Evolutionary conservation across 257 asterid genomes (phyloP).

Genomic region (Solanum piurae): DNA sequence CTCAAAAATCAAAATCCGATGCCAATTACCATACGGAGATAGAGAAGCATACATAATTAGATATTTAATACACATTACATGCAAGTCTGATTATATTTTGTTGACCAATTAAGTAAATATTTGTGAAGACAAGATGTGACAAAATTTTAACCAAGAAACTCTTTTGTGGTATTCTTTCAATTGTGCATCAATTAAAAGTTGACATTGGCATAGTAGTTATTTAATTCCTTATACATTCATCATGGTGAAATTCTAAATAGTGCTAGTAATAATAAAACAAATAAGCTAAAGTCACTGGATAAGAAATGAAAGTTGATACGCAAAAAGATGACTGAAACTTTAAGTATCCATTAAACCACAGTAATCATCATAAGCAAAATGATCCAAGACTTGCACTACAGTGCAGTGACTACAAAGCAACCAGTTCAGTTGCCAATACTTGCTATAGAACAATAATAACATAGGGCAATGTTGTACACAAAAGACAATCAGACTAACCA

Average conservation of each 20-base stretch:
- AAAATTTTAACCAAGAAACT: too few relatives aligned
- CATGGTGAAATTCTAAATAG: not conserved
- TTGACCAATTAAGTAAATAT: not conserved
- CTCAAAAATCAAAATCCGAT: not conserved
- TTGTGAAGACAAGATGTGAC: not conserved
- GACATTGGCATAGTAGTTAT: too few relatives aligned
- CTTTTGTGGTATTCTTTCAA: not conserved
- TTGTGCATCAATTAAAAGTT: not conserved
- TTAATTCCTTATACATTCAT: not conserved
- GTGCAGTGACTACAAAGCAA: not conserved
- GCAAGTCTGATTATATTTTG: not conserved
- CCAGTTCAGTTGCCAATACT: not conserved
- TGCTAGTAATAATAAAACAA: not conserved
- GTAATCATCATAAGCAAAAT: not conserved
- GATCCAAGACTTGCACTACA: not conserved
- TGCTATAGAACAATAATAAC: not conserved
- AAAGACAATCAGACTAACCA: not conserved
- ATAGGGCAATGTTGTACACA: not conserved
- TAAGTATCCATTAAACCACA: not conserved
- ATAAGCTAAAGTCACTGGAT: not conserved
- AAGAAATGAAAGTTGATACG: not conserved
- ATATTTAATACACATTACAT: not conserved
- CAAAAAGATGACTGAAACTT: not conserved
- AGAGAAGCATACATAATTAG: not conserved
- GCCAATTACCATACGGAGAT: not conserved